Evolutionary conservation across 306 rosid species (phyloP).

Genomic region (Argentina anserina): DNA sequence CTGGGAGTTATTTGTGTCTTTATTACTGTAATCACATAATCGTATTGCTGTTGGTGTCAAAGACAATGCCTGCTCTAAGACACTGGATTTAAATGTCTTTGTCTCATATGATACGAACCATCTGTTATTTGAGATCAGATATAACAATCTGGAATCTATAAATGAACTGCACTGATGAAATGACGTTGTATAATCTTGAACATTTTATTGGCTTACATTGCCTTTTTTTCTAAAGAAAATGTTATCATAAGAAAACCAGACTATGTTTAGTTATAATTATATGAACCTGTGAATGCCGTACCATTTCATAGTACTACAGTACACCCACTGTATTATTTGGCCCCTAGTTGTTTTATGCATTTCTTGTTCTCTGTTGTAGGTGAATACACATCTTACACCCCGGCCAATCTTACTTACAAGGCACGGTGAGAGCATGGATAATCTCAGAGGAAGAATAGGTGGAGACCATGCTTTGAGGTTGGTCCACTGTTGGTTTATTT

Average conservation of each 20-base stretch:
- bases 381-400: conserved; percentile 95
- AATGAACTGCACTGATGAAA: neutral
- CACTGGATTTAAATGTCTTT: neutral
- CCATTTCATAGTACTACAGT: neutral
- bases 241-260: neutral
- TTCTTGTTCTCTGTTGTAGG: conserved; percentile 41
- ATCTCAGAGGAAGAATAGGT: conserved; percentile 93
- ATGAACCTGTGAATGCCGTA: neutral
- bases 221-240: neutral
- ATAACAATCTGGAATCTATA: neutral
- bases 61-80: neutral
- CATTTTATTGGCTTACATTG: neutral
- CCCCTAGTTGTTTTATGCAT: neutral
- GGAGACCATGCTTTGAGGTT: conserved; percentile 88
- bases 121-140: neutral
- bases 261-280: neutral
- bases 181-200: neutral
- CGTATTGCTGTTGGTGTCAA: neutral
- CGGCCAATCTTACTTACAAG: conserved; percentile 97
- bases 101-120: neutral
- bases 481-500: conserved; percentile 10
- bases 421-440: conserved; percentile 97
- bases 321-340: neutral
- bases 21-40: neutral
- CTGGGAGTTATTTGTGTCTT: neutral